Evolutionary conservation across 306 rosid genomes (phyloP).

Genomic region (Dryas alaskensis): DNA sequence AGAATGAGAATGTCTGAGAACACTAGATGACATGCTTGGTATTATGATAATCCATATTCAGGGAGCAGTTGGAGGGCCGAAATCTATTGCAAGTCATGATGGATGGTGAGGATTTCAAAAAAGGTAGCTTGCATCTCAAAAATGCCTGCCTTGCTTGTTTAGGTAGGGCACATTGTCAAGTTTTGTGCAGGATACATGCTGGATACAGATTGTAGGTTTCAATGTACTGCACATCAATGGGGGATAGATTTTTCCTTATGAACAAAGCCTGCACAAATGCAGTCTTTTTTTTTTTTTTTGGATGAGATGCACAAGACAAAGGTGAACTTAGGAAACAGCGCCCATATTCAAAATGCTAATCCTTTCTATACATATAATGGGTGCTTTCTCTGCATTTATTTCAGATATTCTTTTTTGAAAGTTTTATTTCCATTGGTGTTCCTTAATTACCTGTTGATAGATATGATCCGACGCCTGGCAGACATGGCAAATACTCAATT

Average conservation of each 20-base stretch:
- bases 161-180: background rate
- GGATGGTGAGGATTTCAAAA: too few relatives aligned
- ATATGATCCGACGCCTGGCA: slow-evolving; percentile 91
- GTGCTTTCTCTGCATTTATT: background rate
- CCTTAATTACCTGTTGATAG: slow-evolving; percentile 55
- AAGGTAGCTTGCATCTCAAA: too few relatives aligned
- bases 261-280: background rate
- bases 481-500: slow-evolving; percentile 86
- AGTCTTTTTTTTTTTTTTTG: too few relatives aligned
- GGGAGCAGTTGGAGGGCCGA: too few relatives aligned
- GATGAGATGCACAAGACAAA: background rate
- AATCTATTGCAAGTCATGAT: too few relatives aligned
- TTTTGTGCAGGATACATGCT: background rate
- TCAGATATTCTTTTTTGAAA: slow-evolving; percentile 14
- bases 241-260: background rate
- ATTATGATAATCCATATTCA: too few relatives aligned
- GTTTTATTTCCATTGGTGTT: slow-evolving; percentile 21
- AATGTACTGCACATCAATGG: background rate
- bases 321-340: background rate
- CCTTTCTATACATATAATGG: background rate
- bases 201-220: background rate
- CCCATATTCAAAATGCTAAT: background rate
- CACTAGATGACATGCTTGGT: background rate
- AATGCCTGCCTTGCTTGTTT: too few relatives aligned
- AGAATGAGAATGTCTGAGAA: background rate